A percentile compares a stretch with the other conserved stretches of the same genome.
phyloP scores from a whole-genome alignment of 495 filamentous ascomycete species.

The Zalerion maritima region DNA sequence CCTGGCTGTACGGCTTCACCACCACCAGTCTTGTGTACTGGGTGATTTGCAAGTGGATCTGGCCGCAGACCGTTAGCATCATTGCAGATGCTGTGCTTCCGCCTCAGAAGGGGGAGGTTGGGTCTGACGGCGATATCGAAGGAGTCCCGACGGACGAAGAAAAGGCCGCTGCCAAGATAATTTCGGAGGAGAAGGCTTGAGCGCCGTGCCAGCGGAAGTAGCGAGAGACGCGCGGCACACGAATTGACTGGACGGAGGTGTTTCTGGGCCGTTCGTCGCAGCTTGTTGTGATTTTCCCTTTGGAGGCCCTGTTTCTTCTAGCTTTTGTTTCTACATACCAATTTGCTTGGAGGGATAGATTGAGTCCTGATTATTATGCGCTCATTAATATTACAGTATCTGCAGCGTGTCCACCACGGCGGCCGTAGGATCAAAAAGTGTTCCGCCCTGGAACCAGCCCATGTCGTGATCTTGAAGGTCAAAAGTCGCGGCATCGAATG shows the following conservation, averaged over 20 bases:
- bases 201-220: not conserved
- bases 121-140: slow-evolving; percentile 7
- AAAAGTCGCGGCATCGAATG: too few relatives aligned
- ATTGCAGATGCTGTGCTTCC: slow-evolving; percentile 26
- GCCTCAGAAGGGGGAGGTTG: slow-evolving; percentile 18
- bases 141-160: not conserved
- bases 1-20: slow-evolving; percentile 23
- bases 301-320: not conserved
- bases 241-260: not conserved
- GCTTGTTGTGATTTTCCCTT: not conserved
- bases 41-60: slow-evolving; percentile 24
- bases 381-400: too few relatives aligned
- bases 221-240: not conserved
- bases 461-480: too few relatives aligned
- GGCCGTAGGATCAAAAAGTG: too few relatives aligned
- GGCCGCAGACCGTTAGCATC: slow-evolving; percentile 15
- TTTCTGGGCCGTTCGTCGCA: not conserved
- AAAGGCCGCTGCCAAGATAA: not conserved
- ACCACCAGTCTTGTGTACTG: slow-evolving; percentile 20
- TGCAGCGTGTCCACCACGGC: too few relatives aligned
- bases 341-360: too few relatives aligned
- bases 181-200: not conserved
- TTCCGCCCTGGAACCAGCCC: too few relatives aligned
- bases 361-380: too few relatives aligned
- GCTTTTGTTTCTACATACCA: too few relatives aligned